Evolutionary conservation across 2,329 filamentous ascomycete genomes (phyloP).

Genomic region (Nigrospora oryzae): DNA sequence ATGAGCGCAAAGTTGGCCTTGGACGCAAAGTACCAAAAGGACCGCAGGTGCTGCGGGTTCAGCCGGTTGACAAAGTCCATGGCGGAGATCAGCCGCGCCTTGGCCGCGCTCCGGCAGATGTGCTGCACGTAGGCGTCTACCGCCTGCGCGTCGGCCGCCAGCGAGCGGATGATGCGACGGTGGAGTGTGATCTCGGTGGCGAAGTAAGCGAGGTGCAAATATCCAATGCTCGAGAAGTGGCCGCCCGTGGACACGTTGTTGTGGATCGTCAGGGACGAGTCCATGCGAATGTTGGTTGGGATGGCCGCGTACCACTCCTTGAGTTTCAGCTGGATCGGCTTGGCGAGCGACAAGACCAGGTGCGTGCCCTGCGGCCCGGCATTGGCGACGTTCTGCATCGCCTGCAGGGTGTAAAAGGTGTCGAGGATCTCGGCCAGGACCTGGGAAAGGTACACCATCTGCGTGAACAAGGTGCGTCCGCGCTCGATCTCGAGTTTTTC

Average conservation of each 20-base stretch:
- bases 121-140: constrained; percentile 77
- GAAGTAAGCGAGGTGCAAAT: constrained; percentile 86
- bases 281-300: constrained; percentile 58
- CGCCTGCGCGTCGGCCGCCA: constrained; percentile 38
- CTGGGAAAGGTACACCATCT: constrained; percentile 67
- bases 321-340: constrained; percentile 73
- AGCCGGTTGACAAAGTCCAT: constrained; percentile 97
- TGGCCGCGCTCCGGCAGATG: constrained; percentile 88
- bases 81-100: constrained; percentile 86
- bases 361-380: constrained; percentile 64
- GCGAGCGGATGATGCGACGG: constrained; percentile 78
- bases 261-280: constrained; percentile 40
- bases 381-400: constrained; percentile 59
- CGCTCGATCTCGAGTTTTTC: constrained; percentile 58
- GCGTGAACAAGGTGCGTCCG: constrained; percentile 62
- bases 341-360: constrained; percentile 65
- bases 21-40: constrained; percentile 87
- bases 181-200: constrained; percentile 91
- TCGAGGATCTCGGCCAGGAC: constrained; percentile 75
- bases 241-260: constrained; percentile 23
- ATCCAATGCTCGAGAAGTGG: constrained; percentile 56
- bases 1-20: constrained; percentile 92
- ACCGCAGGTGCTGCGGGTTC: constrained; percentile 74
- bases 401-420: constrained; percentile 72
- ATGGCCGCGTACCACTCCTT: constrained; percentile 74